Conservation (phyloP, 331 rosid genomes). For the Telfairia occidentalis region DNA sequence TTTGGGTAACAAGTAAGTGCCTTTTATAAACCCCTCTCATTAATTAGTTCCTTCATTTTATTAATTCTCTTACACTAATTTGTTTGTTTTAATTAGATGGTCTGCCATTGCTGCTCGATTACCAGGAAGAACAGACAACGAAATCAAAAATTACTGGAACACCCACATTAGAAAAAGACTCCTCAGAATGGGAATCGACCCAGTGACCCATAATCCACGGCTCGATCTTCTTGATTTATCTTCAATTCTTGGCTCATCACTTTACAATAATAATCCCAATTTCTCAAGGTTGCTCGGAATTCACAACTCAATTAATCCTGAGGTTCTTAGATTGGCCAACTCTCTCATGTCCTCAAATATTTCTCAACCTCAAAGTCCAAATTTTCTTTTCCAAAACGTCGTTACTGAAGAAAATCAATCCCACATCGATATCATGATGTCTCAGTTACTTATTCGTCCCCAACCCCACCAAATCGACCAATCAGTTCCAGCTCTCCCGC, state of each 20-base stretch:
- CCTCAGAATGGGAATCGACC: constrained; percentile 87
- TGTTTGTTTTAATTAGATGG: no score
- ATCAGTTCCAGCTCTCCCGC: background rate
- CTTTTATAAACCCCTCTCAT: no score
- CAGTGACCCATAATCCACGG: constrained; percentile 72
- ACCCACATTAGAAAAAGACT: constrained; percentile 83
- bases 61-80: no score
- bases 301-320: constrained; percentile 39
- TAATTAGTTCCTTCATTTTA: no score
- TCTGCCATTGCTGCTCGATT: constrained; percentile 79
- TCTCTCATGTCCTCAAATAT: constrained; percentile 35
- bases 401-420: constrained; percentile 10
- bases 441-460: constrained; percentile 15
- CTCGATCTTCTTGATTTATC: constrained; percentile 70
- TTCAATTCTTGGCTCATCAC: constrained; percentile 39
- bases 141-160: constrained; percentile 93
- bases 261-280: constrained; percentile 20
- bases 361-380: constrained; percentile 13
- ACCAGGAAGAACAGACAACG: constrained; percentile 91
- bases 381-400: constrained; percentile 20
- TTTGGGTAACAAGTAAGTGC: constrained; percentile 85
- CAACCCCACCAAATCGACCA: constrained; percentile 10
- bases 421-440: constrained; percentile 26
- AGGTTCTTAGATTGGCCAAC: constrained; percentile 53
- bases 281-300: constrained; percentile 33